Percentiles rank a stretch among this genome's conserved stretches.
Evolutionary conservation across 73 alveolate species (phyloP).

Genomic region (Effrenium voratum): DNA sequence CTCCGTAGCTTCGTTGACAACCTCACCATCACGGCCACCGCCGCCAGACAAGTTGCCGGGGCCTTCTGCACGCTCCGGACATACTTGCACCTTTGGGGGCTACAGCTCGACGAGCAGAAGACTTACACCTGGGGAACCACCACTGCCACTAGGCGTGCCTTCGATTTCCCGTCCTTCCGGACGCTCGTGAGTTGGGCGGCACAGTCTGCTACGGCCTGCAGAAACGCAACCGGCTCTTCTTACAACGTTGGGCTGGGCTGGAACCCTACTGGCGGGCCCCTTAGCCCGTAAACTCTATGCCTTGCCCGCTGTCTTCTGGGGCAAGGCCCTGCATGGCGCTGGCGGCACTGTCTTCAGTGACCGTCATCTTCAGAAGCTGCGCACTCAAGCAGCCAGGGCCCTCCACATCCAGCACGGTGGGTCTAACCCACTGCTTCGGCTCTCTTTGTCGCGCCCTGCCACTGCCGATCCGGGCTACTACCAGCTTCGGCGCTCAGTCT

Average conservation of each 20-base stretch:
- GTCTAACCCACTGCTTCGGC: background rate
- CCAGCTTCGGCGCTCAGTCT: no score
- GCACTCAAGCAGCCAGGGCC: background rate
- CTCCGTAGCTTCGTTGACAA: background rate
- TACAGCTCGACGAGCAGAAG: background rate
- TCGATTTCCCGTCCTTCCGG: background rate
- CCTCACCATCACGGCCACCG: background rate
- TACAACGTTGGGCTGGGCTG: background rate
- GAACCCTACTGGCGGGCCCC: background rate
- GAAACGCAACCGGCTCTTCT: background rate
- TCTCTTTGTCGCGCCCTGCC: background rate
- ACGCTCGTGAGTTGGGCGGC: background rate
- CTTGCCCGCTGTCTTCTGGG: background rate
- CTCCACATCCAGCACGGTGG: background rate
- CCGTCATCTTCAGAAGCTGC: background rate
- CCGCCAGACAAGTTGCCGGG: background rate
- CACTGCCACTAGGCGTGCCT: background rate
- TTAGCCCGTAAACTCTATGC: background rate
- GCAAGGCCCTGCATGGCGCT: background rate
- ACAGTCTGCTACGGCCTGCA: background rate
- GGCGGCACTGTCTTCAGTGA: background rate
- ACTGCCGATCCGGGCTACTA: no score
- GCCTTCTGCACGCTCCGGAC: background rate
- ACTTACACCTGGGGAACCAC: background rate
- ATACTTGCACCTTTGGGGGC: background rate